A percentile compares a stretch with the other conserved stretches of the same genome.
Conservation (phyloP, 306 rosid species). For the Ziziphus jujuba region DNA sequence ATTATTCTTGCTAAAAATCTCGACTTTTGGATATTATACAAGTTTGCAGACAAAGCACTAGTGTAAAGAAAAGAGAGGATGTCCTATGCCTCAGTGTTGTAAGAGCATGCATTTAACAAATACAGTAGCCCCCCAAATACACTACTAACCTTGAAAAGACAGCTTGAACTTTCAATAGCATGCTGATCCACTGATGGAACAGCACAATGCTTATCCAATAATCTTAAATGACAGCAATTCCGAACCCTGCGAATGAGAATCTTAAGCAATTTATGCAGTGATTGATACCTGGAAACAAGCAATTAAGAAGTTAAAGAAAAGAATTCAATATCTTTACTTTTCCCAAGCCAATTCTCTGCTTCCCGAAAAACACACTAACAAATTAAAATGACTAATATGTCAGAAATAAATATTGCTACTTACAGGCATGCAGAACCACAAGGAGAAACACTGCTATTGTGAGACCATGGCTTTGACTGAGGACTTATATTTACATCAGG, state of each 20-base stretch:
- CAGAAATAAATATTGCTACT: constrained; percentile 20
- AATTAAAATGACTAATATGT: neutral
- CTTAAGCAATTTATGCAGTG: constrained; percentile 58
- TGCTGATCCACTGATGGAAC: constrained; percentile 36
- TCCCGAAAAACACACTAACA: neutral
- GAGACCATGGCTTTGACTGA: constrained; percentile 35
- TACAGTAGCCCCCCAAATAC: constrained; percentile 20
- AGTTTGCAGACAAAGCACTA: neutral
- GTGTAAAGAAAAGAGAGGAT: neutral
- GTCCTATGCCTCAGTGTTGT: neutral
- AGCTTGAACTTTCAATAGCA: constrained; percentile 26
- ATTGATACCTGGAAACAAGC: constrained; percentile 49
- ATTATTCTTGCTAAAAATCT: neutral
- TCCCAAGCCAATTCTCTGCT: neutral
- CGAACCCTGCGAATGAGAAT: constrained; percentile 55
- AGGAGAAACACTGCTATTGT: constrained; percentile 36
- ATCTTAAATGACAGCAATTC: constrained; percentile 48
- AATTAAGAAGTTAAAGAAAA: constrained; percentile 14
- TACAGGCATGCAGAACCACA: constrained; percentile 59
- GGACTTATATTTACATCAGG: constrained; percentile 30
- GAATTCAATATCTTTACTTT: neutral
- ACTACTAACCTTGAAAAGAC: constrained; percentile 47
- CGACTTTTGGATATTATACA: neutral
- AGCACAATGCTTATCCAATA: constrained; percentile 76
- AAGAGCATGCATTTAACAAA: constrained; percentile 6